Evolutionary conservation across 2,329 filamentous ascomycete species (phyloP), one percentile per base, ranked within the genome.

Genomic region (Diaporthe helianthi): DNA sequence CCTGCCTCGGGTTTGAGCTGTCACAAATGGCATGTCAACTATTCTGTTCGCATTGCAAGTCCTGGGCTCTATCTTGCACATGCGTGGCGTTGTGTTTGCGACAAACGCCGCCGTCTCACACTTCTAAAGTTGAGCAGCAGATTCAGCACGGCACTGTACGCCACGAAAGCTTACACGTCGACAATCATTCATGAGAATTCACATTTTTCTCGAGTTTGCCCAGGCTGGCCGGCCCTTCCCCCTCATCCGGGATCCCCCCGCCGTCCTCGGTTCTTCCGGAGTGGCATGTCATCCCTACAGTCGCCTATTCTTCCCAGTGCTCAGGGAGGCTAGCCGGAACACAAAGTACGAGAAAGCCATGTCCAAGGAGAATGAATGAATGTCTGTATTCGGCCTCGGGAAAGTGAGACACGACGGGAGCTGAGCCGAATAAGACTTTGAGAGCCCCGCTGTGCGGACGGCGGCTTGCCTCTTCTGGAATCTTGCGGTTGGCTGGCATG

Each of bases 121-220:
- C n/a, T n/a, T n/a, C n/a, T n/a, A n/a, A n/a, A n/a, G n/a, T n/a
- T n/a, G n/a, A n/a, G n/a, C n/a, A 63, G 29, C 58, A 49, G 47
- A 17, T 63, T 49, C 58, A 63, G 58, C 58, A 49, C 41, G 58
- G 58, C 58, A 63, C 44, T 36, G 58, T 49, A 49, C 58, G 58
- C 29, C 58, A 46, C 10, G 58, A 49, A n/a, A n/a, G 26, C 41
- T 63, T 19, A 49, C 58, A 19, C 29, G 13, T 63, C 44, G 58
- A 61, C 41, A 49, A 49, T 63, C 26, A 63, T 49, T 63, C 58
- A 49, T 63, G 58, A 61, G 41, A 61, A 31, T 47, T 61, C 58
- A 61, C 26, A 61, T 47, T 33, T 33, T 38, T 46, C 58, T 47
- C 41, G n/a, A 33, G 1, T 47, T 24, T 61, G 24, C 58, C 41